Evolutionary conservation across 805 yeast species (phyloP).

Genomic region (Yarrowia sp.): DNA sequence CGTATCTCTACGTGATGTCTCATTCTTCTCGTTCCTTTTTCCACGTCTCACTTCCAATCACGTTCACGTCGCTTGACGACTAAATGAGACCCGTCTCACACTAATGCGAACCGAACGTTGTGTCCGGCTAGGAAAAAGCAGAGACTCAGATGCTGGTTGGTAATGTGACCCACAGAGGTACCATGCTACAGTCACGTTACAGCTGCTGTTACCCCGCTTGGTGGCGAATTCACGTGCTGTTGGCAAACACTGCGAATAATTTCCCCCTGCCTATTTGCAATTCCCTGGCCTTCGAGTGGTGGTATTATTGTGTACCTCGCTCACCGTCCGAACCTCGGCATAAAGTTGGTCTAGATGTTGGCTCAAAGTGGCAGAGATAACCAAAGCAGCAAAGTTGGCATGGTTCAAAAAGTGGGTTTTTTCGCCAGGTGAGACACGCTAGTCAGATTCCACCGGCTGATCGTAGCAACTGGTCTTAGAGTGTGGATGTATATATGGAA

Average conservation of each 20-base stretch:
- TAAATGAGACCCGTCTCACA: not conserved
- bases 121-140: not conserved
- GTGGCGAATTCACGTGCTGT: not conserved
- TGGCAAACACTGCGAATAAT: too few relatives aligned
- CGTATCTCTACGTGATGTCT: too few relatives aligned
- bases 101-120: slow-evolving; percentile 6
- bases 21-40: too few relatives aligned
- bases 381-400: slow-evolving; percentile 1
- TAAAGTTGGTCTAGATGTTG: not conserved
- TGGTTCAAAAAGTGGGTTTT: not conserved
- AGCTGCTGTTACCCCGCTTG: not conserved
- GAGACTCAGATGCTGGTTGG: too few relatives aligned
- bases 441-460: not conserved
- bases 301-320: not conserved
- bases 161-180: too few relatives aligned
- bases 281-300: too few relatives aligned
- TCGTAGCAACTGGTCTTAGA: not conserved
- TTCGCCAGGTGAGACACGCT: slow-evolving; percentile 8
- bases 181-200: not conserved
- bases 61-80: not conserved
- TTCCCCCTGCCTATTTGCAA: too few relatives aligned
- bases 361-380: slow-evolving; percentile 12
- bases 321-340: slow-evolving; percentile 6
- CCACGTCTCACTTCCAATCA: not conserved
- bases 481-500: not conserved